Evolutionary conservation across 139 green algal genomes (phyloP).

Genomic region (Desmodesmus armatus): DNA sequence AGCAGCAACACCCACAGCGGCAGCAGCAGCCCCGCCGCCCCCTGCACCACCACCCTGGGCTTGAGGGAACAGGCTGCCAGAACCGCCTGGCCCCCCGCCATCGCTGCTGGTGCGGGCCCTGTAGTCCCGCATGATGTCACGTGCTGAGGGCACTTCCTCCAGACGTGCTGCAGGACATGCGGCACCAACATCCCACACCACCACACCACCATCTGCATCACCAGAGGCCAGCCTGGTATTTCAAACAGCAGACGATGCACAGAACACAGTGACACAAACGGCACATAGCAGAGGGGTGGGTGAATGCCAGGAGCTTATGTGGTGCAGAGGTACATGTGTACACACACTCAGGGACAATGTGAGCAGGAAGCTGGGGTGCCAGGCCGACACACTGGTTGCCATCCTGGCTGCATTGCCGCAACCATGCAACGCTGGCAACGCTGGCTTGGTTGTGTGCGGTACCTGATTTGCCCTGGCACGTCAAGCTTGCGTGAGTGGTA

Average conservation of each 20-base stretch:
- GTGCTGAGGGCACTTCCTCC: slow-evolving; percentile 59
- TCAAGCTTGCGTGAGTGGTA: slow-evolving; percentile 68
- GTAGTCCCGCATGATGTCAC: slow-evolving; percentile 25
- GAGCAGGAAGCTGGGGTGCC: no score
- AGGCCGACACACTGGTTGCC: neutral
- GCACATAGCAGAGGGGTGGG: no score
- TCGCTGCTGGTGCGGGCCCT: neutral
- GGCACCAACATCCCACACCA: slow-evolving; percentile 80
- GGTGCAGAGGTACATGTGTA: no score
- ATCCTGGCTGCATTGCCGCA: no score
- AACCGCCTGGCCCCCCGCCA: neutral
- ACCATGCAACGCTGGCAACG: no score
- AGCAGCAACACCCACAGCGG: neutral
- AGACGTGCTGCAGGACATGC: slow-evolving; percentile 56
- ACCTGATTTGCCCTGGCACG: slow-evolving; percentile 58
- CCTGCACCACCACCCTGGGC: neutral
- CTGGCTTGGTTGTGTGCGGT: neutral
- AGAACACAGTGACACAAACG: no score
- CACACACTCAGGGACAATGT: no score
- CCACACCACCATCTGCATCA: slow-evolving; percentile 75
- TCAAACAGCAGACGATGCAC: no score
- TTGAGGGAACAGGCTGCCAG: neutral
- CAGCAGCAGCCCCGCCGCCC: neutral
- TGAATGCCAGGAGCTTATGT: no score
- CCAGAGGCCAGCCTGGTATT: slow-evolving; percentile 84